Evolutionary conservation across 345 rosid genomes (phyloP).

Genomic region (Murraya koenigii): DNA sequence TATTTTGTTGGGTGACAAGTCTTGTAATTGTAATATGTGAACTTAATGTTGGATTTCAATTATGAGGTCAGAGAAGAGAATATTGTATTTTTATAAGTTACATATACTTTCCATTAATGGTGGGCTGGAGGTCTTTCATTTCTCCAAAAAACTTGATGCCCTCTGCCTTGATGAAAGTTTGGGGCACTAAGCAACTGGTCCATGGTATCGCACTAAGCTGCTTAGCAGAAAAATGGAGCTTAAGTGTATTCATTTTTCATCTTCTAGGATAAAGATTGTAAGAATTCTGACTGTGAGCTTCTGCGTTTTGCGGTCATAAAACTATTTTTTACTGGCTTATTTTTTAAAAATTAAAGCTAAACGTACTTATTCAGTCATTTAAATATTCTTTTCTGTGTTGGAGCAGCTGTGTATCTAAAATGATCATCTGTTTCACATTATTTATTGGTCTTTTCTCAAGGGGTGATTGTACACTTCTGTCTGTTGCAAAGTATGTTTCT

Average conservation of each 20-base stretch:
- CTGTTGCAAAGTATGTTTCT: background rate
- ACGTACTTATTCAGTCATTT: background rate
- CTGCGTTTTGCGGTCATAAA: background rate
- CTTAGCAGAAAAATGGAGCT: background rate
- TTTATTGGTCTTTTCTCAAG: background rate
- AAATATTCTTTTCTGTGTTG: background rate
- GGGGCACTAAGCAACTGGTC: background rate
- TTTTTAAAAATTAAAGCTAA: background rate
- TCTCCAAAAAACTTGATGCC: background rate
- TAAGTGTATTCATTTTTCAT: background rate
- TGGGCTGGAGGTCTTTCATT: background rate
- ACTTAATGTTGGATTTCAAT: slow-evolving; percentile 4
- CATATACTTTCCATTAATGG: background rate
- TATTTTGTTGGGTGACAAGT: background rate
- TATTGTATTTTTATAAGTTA: background rate
- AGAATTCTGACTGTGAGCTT: background rate
- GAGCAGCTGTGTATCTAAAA: background rate
- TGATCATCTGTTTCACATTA: background rate
- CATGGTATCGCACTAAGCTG: background rate
- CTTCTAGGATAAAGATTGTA: background rate
- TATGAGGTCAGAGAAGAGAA: background rate
- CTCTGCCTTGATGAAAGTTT: background rate
- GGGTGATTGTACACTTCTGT: background rate
- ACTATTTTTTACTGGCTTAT: background rate
- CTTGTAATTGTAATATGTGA: background rate